A percentile compares a stretch with the other conserved stretches of the same genome.
These are phyloP conservation scores for Alternaria sp. DNA, from an alignment of 2,329 filamentous ascomycete species.

Conservation along the genomic window DNA sequence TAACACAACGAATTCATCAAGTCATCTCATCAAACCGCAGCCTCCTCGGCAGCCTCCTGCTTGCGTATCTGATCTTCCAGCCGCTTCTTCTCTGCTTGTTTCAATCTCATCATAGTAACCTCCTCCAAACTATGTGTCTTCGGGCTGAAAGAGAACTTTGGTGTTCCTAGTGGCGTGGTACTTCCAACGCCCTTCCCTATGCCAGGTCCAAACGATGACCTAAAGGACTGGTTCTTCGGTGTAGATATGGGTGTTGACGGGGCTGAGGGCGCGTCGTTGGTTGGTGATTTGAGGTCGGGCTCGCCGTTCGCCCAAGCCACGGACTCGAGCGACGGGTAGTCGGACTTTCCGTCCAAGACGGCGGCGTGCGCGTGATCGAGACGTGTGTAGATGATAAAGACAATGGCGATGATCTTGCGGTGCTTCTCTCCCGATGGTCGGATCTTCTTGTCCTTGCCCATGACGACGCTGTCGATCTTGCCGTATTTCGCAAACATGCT, in stretches of 20 bases:
- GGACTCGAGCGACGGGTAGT: constrained; percentile 59
- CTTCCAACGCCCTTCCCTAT: constrained; percentile 24
- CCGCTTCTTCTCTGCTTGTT: constrained; percentile 52
- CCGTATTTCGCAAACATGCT: constrained; percentile 61
- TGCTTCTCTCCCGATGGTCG: constrained; percentile 57
- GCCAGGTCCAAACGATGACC: constrained; percentile 32
- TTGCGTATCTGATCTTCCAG: constrained; percentile 53
- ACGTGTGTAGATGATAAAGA: constrained; percentile 63
- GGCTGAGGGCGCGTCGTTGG: constrained; percentile 22
- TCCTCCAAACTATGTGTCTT: constrained; percentile 48
- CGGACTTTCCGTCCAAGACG: constrained; percentile 57
- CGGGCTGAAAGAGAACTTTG: constrained; percentile 53
- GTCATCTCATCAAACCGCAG: neutral
- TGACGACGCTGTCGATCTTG: constrained; percentile 61
- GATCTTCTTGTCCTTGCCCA: constrained; percentile 63
- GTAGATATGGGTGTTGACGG: constrained; percentile 40
- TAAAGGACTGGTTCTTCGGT: constrained; percentile 32
- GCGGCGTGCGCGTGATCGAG: constrained; percentile 65
- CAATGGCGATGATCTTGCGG: constrained; percentile 59
- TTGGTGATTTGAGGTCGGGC: constrained; percentile 53
- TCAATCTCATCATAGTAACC: constrained; percentile 53
- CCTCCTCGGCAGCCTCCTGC: constrained; percentile 45
- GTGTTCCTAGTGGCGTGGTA: constrained; percentile 38
- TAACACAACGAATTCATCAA: neutral
- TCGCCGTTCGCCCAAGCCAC: constrained; percentile 63